Base-by-base conservation (phyloP, 2,329 filamentous ascomycete species). In the Chaetomiaceae sp. region DNA sequence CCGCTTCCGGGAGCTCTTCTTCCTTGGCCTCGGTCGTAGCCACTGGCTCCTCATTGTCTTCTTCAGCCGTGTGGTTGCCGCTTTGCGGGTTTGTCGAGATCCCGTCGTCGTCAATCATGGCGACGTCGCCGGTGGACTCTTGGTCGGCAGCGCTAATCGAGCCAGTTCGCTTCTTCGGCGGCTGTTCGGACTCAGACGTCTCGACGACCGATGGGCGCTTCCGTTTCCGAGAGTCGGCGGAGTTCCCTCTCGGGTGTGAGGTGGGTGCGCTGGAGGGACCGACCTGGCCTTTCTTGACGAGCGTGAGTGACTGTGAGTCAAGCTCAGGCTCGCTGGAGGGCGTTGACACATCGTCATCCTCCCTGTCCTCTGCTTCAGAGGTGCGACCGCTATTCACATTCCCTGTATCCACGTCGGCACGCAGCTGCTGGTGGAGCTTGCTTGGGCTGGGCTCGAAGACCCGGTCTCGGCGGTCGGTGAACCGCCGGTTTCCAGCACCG, bases 401-500 rank as follows among this genome's bases (percentile, higher is more conserved):
- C 20, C 70, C 69, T 39, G 69, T 66, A 39, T 69, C 69, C 14
- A 68, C 64, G 36, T 67, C 61, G 50, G 61, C 61, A 47, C 60
- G 59, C 34, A 67, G 45, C 52, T 69, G 68, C 57, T 85, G 82
- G 61, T 83, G 83, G 55, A 91, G 79, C 73, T 91, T 92, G 76
- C 86, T 91, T 3, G 88, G 88, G 51, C 85, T 90, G 60, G 80
- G 81, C 63, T 87, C 83, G 59, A 82, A 81, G 51, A 72, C 68
- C 39, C 61, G 64, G 44, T 61, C 58, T 44, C 76, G 73, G 51
- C 73, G 78, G 55, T 78, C 75, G 51, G 78, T 76, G 65, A 78
- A 81, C 59, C 75, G 74, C 61, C 75, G 76, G 50, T 85, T 69
- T 39, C 84, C 75, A 9, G 87, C 80, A 63, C 85, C 80, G 63